A percentile compares a stretch with the other conserved stretches of the same genome.
These are phyloP conservation scores for Sclerotinia trifoliorum DNA, from an alignment of 2,329 filamentous ascomycete species.

Conservation along the genomic window DNA sequence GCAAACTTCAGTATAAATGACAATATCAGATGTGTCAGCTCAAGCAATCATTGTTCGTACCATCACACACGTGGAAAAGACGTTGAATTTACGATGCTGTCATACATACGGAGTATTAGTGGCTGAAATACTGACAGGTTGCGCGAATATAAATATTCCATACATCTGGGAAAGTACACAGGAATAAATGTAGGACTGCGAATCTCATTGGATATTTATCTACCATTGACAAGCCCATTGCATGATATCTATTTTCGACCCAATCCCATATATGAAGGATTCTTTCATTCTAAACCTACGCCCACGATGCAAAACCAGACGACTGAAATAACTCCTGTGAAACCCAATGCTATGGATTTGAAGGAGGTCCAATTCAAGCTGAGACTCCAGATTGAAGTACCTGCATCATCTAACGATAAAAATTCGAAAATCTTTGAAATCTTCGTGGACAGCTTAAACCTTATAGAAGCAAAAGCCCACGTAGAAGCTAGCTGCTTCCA, in stretches of 20 bases:
- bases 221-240: neutral
- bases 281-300: neutral
- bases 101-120: neutral
- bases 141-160: neutral
- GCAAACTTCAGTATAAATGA: too few relatives aligned
- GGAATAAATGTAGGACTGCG: neutral
- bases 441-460: slow-evolving; percentile 52
- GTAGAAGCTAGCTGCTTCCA: slow-evolving; percentile 90
- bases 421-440: too few relatives aligned
- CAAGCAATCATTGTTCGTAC: neutral
- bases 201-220: neutral
- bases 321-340: neutral
- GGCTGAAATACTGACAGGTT: neutral
- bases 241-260: neutral
- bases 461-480: slow-evolving; percentile 97
- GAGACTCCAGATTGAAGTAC: neutral
- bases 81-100: neutral
- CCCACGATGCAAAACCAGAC: neutral
- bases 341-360: neutral
- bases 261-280: neutral
- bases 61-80: neutral
- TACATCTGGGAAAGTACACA: neutral
- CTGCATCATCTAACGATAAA: neutral
- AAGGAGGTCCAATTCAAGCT: neutral
- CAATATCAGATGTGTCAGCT: neutral